phyloP scores from a whole-genome alignment of 2,329 filamentous ascomycete genomes.

The Apiospora marii region DNA sequence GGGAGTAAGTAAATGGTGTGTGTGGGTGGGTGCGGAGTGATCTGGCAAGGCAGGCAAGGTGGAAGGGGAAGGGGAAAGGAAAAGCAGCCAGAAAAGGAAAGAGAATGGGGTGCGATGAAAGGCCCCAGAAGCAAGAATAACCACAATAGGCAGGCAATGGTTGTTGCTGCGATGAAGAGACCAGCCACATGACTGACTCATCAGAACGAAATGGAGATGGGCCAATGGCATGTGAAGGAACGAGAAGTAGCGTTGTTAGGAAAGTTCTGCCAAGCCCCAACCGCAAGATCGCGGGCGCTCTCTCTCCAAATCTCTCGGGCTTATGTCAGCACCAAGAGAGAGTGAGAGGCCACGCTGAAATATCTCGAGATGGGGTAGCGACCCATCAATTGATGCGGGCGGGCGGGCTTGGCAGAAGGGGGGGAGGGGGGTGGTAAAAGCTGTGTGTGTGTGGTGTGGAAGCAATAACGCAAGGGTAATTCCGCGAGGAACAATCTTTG shows the following conservation, averaged over 20 bases:
- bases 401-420: background rate
- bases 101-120: background rate
- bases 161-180: background rate
- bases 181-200: conserved; percentile 1
- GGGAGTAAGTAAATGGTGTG: conserved; percentile 21
- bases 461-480: background rate
- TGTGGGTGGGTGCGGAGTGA: conserved; percentile 4
- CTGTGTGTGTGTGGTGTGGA: background rate
- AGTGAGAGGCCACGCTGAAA: background rate
- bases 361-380: background rate
- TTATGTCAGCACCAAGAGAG: conserved; percentile 11
- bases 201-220: background rate
- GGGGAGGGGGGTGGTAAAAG: background rate
- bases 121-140: conserved; percentile 5
- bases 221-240: conserved; percentile 6
- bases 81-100: conserved; percentile 15
- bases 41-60: conserved; percentile 5
- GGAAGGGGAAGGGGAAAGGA: background rate
- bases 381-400: background rate
- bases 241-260: background rate
- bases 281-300: background rate
- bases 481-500: background rate
- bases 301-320: background rate
- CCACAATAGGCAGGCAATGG: conserved; percentile 19
- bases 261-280: conserved; percentile 17